phyloP scores from a whole-genome alignment of 441 rosid genomes.

The Pelargonium fulgidum region DNA sequence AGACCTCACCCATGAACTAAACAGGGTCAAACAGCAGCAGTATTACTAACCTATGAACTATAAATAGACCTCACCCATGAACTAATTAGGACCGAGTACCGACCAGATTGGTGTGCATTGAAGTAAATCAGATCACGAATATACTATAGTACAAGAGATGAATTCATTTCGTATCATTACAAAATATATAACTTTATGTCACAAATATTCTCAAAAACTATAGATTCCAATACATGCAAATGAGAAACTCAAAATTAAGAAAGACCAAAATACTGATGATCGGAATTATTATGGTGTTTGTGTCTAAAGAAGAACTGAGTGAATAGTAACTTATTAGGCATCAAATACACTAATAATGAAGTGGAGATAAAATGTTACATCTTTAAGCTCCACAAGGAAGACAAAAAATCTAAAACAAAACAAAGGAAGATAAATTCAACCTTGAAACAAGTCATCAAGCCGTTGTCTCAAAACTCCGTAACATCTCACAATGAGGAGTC shows the following conservation, averaged over 20 bases:
- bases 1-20: not conserved
- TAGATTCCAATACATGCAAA: too few relatives aligned
- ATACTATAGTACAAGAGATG: not conserved
- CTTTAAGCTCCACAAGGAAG: too few relatives aligned
- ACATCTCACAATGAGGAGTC: constrained; percentile 83
- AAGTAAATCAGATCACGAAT: not conserved
- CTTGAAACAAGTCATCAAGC: constrained; percentile 34
- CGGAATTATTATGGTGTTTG: too few relatives aligned
- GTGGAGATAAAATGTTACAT: too few relatives aligned
- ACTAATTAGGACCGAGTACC: not conserved
- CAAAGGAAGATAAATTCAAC: constrained; percentile 22
- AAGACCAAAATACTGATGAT: too few relatives aligned
- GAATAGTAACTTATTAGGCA: not conserved
- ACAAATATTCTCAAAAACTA: not conserved
- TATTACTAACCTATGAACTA: not conserved
- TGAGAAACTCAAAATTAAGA: too few relatives aligned
- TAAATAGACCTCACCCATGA: not conserved
- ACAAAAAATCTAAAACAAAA: not conserved
- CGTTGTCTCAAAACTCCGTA: constrained; percentile 46
- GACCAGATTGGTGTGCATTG: not conserved
- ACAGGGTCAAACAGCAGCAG: not conserved
- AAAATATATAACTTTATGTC: not conserved
- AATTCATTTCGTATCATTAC: not conserved
- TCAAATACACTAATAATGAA: constrained; percentile 2
- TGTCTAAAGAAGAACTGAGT: too few relatives aligned